phyloP scores from a whole-genome alignment of 2,329 filamentous ascomycete species.

The Trichoderma sp. region DNA sequence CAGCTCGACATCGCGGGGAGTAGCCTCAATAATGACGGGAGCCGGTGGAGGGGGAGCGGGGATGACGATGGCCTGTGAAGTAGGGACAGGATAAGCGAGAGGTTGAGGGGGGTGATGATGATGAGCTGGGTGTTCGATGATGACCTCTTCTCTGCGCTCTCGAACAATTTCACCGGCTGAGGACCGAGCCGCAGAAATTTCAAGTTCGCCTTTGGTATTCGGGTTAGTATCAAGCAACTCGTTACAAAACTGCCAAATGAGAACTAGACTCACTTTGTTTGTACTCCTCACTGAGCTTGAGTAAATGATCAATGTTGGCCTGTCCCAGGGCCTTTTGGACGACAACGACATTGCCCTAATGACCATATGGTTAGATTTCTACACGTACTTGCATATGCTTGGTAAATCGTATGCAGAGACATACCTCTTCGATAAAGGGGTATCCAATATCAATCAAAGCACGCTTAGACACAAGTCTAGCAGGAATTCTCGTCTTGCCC shows the following conservation, averaged over 20 bases:
- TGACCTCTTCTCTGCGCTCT: conserved; percentile 46
- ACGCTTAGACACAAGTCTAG: conserved; percentile 72
- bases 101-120: conserved; percentile 24
- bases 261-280: conserved; percentile 51
- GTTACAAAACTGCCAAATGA: conserved; percentile 20
- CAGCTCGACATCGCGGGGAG: conserved; percentile 39
- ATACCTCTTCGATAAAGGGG: conserved; percentile 80
- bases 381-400: too few species aligned
- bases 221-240: conserved; percentile 19
- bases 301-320: conserved; percentile 86
- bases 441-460: conserved; percentile 84
- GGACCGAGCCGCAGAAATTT: conserved; percentile 47
- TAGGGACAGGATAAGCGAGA: conserved; percentile 25
- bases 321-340: conserved; percentile 83
- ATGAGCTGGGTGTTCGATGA: conserved; percentile 28
- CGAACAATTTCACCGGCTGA: conserved; percentile 47
- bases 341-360: conserved; percentile 73
- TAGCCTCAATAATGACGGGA: conserved; percentile 36
- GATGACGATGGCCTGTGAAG: conserved; percentile 21
- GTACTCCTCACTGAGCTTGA: conserved; percentile 78
- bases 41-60: conserved; percentile 30
- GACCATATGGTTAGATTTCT: conserved; percentile 15
- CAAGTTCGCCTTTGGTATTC: conserved; percentile 39
- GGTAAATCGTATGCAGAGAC: neutral
- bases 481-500: conserved; percentile 86